Percentiles rank a stretch among this genome's conserved stretches.
phyloP scores from a whole-genome alignment of 208 protist genomes.

The Acanthamoeba royreba region DNA sequence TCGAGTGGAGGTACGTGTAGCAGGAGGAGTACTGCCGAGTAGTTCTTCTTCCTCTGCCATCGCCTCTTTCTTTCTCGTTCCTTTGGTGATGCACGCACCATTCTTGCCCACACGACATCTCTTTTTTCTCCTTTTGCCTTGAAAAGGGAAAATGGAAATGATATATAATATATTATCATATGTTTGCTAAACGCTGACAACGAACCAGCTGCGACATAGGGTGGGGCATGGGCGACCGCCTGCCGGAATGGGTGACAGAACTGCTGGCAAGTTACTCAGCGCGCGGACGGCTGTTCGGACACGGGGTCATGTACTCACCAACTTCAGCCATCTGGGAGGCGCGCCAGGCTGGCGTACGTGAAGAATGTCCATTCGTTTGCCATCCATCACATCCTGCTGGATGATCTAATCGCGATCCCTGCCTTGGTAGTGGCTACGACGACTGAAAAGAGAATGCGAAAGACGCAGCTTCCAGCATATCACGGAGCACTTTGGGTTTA shows the following conservation, averaged over 20 bases:
- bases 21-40: not conserved
- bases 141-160: not conserved
- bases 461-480: not conserved
- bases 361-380: not conserved
- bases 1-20: not conserved
- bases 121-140: not conserved
- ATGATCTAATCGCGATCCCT: not conserved
- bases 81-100: no score
- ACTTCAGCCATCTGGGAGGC: not conserved
- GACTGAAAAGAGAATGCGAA: not conserved
- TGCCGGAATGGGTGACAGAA: not conserved
- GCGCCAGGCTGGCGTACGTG: not conserved
- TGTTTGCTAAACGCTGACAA: not conserved
- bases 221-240: not conserved
- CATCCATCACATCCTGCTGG: not conserved
- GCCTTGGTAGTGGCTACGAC: not conserved
- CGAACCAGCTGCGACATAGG: not conserved
- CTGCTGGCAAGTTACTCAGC: not conserved
- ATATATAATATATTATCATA: not conserved
- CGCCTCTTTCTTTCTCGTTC: no score
- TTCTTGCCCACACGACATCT: not conserved
- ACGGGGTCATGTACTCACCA: not conserved
- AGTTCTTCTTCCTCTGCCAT: no score
- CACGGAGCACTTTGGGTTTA: slow-evolving; percentile 22
- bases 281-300: not conserved